Percentiles rank a stretch among this genome's conserved stretches.
Evolutionary conservation across 169 alveolate species (phyloP).

Genomic region (Neospora caninum): DNA sequence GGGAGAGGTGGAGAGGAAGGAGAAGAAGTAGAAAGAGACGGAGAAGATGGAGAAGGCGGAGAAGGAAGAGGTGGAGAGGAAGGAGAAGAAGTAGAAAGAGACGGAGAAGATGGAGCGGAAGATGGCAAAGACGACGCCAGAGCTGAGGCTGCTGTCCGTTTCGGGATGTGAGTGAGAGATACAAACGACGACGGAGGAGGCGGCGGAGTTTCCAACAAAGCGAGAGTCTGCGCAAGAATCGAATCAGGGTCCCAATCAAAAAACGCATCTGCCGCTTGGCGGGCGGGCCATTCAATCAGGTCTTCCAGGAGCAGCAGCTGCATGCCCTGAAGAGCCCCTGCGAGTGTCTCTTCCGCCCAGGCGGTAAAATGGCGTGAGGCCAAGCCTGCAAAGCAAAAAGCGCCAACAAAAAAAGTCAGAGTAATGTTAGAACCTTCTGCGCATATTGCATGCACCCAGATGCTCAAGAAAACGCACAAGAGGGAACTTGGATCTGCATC

Average conservation of each 20-base stretch:
- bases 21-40: not conserved
- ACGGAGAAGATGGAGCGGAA: too few relatives aligned
- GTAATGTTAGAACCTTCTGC: not conserved
- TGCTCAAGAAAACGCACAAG: too few relatives aligned
- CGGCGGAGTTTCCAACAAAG: not conserved
- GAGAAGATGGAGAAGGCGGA: not conserved
- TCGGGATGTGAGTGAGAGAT: too few relatives aligned
- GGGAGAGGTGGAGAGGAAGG: not conserved
- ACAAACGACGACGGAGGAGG: not conserved
- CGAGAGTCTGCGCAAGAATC: constrained; percentile 18
- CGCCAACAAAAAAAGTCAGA: not conserved
- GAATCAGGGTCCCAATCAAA: constrained; percentile 26
- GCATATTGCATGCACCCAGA: too few relatives aligned
- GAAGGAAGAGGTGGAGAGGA: not conserved
- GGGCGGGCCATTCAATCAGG: constrained; percentile 13
- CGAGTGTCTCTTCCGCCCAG: not conserved
- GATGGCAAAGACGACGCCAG: too few relatives aligned
- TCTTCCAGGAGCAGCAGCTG: constrained; percentile 38
- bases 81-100: not conserved
- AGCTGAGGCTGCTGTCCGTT: too few relatives aligned
- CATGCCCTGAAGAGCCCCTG: constrained; percentile 16
- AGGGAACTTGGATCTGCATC: too few relatives aligned
- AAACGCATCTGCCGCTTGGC: not conserved
- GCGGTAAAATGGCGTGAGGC: not conserved
- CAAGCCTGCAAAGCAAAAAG: not conserved